Evolutionary conservation across 352 stramenopile genomes (phyloP), one percentile per base, ranked within the genome.

Genomic region (Aphanomyces astaci): DNA sequence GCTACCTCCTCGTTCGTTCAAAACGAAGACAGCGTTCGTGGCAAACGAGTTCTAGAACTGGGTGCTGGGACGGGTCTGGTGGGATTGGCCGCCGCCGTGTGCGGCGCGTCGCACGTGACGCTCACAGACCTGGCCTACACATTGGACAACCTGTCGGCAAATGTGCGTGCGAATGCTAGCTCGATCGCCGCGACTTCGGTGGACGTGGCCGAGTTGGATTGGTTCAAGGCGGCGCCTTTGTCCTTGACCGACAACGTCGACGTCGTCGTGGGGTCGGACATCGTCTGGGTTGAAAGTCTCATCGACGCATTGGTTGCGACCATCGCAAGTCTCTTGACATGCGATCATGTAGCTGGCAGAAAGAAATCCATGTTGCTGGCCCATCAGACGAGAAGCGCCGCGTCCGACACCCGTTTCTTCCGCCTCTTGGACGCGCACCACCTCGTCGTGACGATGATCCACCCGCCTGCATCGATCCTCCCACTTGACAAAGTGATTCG

Each of bases 211-310:
- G 81, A 87, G 43, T 71, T 94, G 17, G 80, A 91, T 66, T 92
- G 84, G 86, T 92, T 90, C 64, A 48, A 76, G 13, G 9, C 28
- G 4, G 27, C 25, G 60, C 63, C 66, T 25, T 73, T 28, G 30
- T 76, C 53, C 3, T 64, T 89, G n/a, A 60, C 90, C 15, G 80
- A 76, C 24, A 64, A 80, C 31, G 71, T 97, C 28, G 86, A 97
- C 64, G 67, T 95, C 22, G 75, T 97, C 30, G 54, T 97, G 27
- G 88, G 87, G 27, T 92, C 90, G 7, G 90, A 96, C 71, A 89
- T 97, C 53, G 89, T 97, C 39, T 97, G 90, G 89, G 76, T 96
- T 19, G 78, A 94, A 48, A 77, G 90, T 63, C 83, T 97, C 40
- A 92, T 97, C 30, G 66, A 75, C 2, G 86, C 90, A 31, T 83